Percentiles rank a stretch among this genome's conserved stretches.
phyloP scores from a whole-genome alignment of 768 basidiomycete species.

The Lyophyllum shimeji region DNA sequence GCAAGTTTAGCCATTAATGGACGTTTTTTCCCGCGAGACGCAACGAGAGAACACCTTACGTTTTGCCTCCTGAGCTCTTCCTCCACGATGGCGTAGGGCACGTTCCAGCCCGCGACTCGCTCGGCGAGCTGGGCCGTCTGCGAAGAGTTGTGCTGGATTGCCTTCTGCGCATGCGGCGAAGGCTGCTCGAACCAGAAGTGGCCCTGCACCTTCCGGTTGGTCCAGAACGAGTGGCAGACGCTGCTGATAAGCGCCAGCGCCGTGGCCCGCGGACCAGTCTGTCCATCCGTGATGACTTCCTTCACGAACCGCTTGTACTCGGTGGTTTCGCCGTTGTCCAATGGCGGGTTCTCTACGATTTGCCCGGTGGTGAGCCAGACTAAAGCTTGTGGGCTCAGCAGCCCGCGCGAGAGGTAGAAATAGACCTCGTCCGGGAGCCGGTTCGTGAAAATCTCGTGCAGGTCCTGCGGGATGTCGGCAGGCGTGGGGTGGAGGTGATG shows the following conservation, averaged over 20 bases:
- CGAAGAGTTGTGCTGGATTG: constrained; percentile 68
- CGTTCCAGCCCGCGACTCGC: constrained; percentile 87
- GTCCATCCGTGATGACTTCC: constrained; percentile 94
- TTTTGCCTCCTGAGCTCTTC: constrained; percentile 95
- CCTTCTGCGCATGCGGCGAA: constrained; percentile 52
- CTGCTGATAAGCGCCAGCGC: constrained; percentile 85
- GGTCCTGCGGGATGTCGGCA: constrained; percentile 85
- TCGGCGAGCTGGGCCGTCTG: constrained; percentile 88
- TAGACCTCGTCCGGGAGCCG: constrained; percentile 96
- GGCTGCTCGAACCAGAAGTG: constrained; percentile 75
- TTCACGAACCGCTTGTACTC: constrained; percentile 95
- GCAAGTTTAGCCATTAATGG: constrained; percentile 24
- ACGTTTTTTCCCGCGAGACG: constrained; percentile 20
- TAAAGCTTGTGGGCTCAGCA: constrained; percentile 84
- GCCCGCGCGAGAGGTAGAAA: constrained; percentile 92
- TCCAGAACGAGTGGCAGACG: constrained; percentile 81
- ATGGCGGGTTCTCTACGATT: constrained; percentile 81
- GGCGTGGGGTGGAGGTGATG: constrained; percentile 75
- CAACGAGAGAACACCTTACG: constrained; percentile 48
- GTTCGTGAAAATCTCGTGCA: constrained; percentile 94
- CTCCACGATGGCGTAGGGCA: constrained; percentile 81
- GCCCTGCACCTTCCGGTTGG: constrained; percentile 67
- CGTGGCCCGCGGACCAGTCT: constrained; percentile 90
- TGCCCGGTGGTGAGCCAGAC: constrained; percentile 93
- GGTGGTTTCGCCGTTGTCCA: constrained; percentile 93